Conservation (phyloP, 2,329 filamentous ascomycete species). For the Xylariomycetidae sp. region DNA sequence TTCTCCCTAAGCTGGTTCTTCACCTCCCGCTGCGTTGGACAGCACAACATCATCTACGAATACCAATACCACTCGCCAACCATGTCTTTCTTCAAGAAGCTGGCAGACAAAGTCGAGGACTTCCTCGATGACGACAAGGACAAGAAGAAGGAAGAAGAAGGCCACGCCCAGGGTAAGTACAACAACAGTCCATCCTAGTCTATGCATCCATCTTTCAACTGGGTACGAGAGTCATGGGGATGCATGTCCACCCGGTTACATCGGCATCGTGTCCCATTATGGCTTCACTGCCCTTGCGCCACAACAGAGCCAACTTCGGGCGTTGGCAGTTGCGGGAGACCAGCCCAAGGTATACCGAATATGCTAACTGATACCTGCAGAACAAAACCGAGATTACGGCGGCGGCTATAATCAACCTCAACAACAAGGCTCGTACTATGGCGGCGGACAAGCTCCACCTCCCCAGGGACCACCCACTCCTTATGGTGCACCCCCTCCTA, state of each 20-base stretch:
- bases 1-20: slow-evolving; percentile 1
- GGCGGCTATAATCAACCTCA: neutral
- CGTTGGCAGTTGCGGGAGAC: too few relatives aligned
- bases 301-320: too few relatives aligned
- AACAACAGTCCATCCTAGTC: neutral
- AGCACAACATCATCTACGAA: neutral
- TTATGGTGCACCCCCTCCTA: slow-evolving; percentile 9
- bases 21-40: slow-evolving; percentile 13
- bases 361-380: too few relatives aligned
- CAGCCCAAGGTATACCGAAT: too few relatives aligned
- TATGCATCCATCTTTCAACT: too few relatives aligned
- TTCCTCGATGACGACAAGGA: slow-evolving; percentile 11
- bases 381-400: slow-evolving; percentile 1
- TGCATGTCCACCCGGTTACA: too few relatives aligned
- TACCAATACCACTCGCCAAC: neutral
- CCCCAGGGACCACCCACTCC: slow-evolving; percentile 6
- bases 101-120: slow-evolving; percentile 14
- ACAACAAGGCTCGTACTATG: slow-evolving; percentile 3
- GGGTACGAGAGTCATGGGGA: too few relatives aligned
- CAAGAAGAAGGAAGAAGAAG: slow-evolving; percentile 4
- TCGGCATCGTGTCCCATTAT: too few relatives aligned
- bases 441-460: slow-evolving; percentile 2
- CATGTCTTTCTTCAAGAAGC: slow-evolving; percentile 17
- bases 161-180: slow-evolving; percentile 1
- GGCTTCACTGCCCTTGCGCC: too few relatives aligned